These are phyloP conservation scores for Phytophthora pini DNA, from an alignment of 352 stramenopile species.

Conservation along the genomic window DNA sequence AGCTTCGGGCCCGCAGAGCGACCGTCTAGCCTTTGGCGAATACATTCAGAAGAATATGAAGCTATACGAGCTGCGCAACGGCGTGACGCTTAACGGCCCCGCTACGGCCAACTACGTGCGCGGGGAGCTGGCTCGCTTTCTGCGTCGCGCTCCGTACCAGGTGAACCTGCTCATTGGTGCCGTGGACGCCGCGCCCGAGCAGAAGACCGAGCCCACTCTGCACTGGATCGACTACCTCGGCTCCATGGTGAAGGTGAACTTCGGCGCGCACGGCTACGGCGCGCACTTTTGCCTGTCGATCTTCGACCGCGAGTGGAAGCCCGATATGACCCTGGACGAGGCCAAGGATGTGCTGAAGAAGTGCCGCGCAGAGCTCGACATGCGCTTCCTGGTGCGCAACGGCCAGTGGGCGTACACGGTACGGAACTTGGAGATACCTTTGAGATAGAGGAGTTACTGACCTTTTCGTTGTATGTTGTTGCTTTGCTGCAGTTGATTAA, in stretches of 20 bases:
- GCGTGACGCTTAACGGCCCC: conserved; percentile 80
- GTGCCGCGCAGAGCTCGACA: conserved; percentile 82
- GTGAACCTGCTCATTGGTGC: conserved; percentile 87
- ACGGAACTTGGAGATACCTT: background rate
- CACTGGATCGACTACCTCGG: conserved; percentile 92
- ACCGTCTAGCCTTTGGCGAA: conserved; percentile 85
- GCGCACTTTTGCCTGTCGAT: conserved; percentile 88
- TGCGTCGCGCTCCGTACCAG: conserved; percentile 87
- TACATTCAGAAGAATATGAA: conserved; percentile 94
- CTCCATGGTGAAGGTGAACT: conserved; percentile 89
- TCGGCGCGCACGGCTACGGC: conserved; percentile 85
- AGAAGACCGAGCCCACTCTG: conserved; percentile 61
- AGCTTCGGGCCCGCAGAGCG: conserved; percentile 75
- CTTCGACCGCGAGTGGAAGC: conserved; percentile 90
- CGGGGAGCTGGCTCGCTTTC: conserved; percentile 76
- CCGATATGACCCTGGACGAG: conserved; percentile 82
- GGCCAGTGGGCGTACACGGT: conserved; percentile 86
- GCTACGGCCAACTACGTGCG: conserved; percentile 89
- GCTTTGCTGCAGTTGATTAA: conserved; percentile 61
- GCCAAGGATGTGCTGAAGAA: conserved; percentile 77
- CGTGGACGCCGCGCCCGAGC: conserved; percentile 50
- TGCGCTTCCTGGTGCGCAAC: conserved; percentile 88
- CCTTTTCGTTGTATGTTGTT: background rate
- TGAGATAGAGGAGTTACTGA: no score
- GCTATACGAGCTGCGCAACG: conserved; percentile 90